These are phyloP conservation scores for Petunia axillaris DNA, from an alignment of 257 asterid species.

Conservation along the genomic window DNA sequence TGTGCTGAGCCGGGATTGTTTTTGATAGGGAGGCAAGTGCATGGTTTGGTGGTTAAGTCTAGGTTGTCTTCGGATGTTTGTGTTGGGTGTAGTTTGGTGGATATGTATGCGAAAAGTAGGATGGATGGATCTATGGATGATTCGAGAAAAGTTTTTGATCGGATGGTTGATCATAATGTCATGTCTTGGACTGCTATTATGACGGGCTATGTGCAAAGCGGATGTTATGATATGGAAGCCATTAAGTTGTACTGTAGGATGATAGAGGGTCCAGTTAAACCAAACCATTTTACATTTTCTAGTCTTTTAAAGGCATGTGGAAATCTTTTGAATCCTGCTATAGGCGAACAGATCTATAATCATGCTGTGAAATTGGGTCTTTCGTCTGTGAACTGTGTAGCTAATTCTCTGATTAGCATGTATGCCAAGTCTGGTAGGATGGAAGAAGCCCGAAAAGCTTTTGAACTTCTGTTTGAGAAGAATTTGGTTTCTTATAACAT, in stretches of 20 bases:
- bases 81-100: constrained; percentile 92
- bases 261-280: constrained; percentile 69
- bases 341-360: constrained; percentile 66
- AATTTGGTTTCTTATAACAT: constrained; percentile 77
- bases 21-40: constrained; percentile 66
- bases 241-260: constrained; percentile 63
- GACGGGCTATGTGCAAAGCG: constrained; percentile 73
- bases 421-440: constrained; percentile 67
- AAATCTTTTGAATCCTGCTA: constrained; percentile 50
- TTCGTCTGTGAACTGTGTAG: constrained; percentile 70
- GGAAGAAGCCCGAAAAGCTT: constrained; percentile 81
- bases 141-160: constrained; percentile 73
- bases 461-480: constrained; percentile 77
- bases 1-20: constrained; percentile 71
- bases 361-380: constrained; percentile 76
- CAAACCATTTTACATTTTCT: constrained; percentile 87
- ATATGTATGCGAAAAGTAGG: constrained; percentile 75
- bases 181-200: constrained; percentile 95
- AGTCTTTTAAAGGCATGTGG: constrained; percentile 79
- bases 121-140: constrained; percentile 57
- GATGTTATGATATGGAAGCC: constrained; percentile 58
- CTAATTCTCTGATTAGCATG: constrained; percentile 85
- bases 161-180: constrained; percentile 76
- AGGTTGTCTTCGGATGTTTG: constrained; percentile 72
- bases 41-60: constrained; percentile 59